Conservation (phyloP, 805 yeast genomes). For the Hanseniaspora jakobsenii region DNA sequence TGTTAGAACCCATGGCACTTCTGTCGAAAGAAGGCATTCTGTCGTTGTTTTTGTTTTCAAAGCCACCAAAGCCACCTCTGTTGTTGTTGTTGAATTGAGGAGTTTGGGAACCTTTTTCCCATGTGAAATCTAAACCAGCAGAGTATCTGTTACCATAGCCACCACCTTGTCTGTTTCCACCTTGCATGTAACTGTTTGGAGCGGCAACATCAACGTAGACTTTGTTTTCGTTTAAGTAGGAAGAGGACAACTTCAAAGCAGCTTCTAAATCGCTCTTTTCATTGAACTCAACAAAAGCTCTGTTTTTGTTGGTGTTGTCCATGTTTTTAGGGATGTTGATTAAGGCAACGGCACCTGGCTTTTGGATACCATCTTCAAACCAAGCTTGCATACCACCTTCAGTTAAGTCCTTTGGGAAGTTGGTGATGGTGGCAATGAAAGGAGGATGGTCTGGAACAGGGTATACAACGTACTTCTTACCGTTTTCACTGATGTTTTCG, state of each 20-base stretch:
- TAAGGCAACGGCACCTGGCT: constrained; percentile 46
- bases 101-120: constrained; percentile 9
- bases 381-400: constrained; percentile 55
- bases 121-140: constrained; percentile 11
- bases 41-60: too few species aligned
- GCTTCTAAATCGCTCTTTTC: constrained; percentile 64
- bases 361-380: constrained; percentile 42
- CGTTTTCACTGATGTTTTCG: constrained; percentile 20
- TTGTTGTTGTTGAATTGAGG: constrained; percentile 21
- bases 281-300: constrained; percentile 76
- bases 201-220: constrained; percentile 75
- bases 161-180: constrained; percentile 31
- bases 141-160: constrained; percentile 39
- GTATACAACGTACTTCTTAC: constrained; percentile 45
- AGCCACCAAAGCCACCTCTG: constrained; percentile 26
- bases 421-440: constrained; percentile 75
- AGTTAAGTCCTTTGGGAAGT: constrained; percentile 68
- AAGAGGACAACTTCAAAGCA: constrained; percentile 60
- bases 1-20: background rate
- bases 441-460: constrained; percentile 91
- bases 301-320: constrained; percentile 59
- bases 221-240: constrained; percentile 57
- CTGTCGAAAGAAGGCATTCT: constrained; percentile 21
- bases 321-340: constrained; percentile 63
- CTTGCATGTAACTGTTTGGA: constrained; percentile 30